Evolutionary conservation across 345 rosid genomes (phyloP).

Genomic region (Eucalyptus erythrocorys): DNA sequence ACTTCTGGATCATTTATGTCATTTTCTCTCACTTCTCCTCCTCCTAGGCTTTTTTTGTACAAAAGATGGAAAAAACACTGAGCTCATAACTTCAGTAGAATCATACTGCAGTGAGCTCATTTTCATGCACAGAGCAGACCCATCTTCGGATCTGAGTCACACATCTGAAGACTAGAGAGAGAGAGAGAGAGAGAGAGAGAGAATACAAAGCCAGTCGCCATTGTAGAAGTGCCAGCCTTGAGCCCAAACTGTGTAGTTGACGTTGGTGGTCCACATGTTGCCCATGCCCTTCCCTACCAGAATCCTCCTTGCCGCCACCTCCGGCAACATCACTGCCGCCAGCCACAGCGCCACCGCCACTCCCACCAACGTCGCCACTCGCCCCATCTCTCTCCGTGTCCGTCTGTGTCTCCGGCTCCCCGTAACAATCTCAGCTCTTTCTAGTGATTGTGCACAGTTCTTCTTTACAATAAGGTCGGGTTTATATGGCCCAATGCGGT

Average conservation of each 20-base stretch:
- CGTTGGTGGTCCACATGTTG: conserved; percentile 38
- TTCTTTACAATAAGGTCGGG: not conserved
- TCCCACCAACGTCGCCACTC: not conserved
- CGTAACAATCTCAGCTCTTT: not conserved
- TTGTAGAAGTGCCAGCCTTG: conserved; percentile 66
- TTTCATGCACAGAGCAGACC: not conserved
- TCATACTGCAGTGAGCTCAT: not conserved
- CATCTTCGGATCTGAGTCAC: not conserved
- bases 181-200: not conserved
- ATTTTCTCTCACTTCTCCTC: rapidly evolving
- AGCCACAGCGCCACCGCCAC: conserved; percentile 2
- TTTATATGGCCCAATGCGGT: not conserved
- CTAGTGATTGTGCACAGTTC: not conserved
- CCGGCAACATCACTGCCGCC: conserved; percentile 14
- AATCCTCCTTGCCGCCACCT: conserved; percentile 19
- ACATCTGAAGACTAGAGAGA: conserved; percentile 23
- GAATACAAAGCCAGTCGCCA: conserved; percentile 94
- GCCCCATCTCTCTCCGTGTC: conserved; percentile 4
- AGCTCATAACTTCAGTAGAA: not conserved
- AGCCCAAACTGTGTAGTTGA: conserved; percentile 88
- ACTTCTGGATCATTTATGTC: rapidly evolving
- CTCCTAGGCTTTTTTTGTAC: too few species aligned
- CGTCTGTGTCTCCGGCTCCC: not conserved
- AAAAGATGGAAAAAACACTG: not conserved
- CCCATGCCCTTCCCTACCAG: conserved; percentile 44